A percentile compares a stretch with the other conserved stretches of the same genome.
phyloP scores from a whole-genome alignment of 1,284 basidiomycete genomes.

The Ceratobasidium sp. region DNA sequence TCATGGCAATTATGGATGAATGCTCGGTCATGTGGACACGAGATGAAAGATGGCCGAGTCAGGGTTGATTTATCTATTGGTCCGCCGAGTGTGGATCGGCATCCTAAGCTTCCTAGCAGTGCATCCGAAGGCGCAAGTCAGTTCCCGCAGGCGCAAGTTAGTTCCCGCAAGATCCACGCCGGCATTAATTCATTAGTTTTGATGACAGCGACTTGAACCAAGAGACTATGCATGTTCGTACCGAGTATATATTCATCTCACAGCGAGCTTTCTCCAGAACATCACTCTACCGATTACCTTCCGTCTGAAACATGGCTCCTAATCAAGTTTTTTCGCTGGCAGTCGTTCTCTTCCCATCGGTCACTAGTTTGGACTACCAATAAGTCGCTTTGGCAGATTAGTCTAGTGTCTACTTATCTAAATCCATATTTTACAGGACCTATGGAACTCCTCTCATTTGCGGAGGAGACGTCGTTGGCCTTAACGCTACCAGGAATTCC shows the following conservation, averaged over 20 bases:
- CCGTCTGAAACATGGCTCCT: conserved; percentile 1
- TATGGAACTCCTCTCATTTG: conserved; percentile 25
- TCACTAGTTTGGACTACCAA: conserved; percentile 31
- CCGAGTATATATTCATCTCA: not conserved
- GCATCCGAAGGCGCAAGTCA: conserved; percentile 20
- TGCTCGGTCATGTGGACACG: too few species aligned
- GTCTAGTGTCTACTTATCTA: not conserved
- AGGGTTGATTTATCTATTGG: too few species aligned
- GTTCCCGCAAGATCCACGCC: conserved; percentile 5
- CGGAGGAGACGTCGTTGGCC: not conserved
- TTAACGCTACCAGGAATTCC: not conserved
- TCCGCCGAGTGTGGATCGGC: not conserved
- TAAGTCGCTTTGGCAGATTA: not conserved
- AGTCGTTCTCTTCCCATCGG: conserved; percentile 6
- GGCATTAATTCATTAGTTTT: too few species aligned
- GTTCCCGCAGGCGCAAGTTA: conserved; percentile 38
- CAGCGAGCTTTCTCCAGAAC: not conserved
- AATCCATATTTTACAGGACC: conserved; percentile 22
- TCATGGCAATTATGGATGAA: not conserved
- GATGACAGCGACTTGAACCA: too few species aligned
- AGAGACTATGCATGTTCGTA: not conserved
- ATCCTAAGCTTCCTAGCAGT: not conserved
- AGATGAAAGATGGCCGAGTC: too few species aligned
- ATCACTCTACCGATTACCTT: not conserved
- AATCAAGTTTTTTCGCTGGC: conserved; percentile 4